These are phyloP conservation scores for Zizania palustris DNA, from an alignment of 202 grass and related monocot genomes.

Conservation along the genomic window DNA sequence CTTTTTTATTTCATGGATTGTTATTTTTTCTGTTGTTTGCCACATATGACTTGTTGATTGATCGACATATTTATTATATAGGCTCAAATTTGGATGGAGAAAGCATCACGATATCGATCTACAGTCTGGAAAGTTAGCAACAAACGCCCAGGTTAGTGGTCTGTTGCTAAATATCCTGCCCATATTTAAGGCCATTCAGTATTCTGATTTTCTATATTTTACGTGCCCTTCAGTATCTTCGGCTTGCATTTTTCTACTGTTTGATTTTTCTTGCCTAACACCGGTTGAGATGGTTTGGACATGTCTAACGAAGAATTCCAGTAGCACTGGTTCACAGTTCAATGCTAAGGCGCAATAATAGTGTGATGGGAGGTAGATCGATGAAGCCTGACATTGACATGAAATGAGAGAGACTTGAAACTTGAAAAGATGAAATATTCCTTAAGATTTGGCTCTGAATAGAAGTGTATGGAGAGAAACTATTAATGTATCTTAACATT, in stretches of 20 bases:
- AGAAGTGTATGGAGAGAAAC: too few species aligned
- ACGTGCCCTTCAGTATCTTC: background rate
- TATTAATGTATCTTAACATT: too few species aligned
- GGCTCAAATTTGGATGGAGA: slow-evolving; percentile 87
- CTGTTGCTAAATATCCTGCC: background rate
- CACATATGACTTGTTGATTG: background rate
- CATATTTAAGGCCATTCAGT: slow-evolving; percentile 7
- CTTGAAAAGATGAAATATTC: too few species aligned
- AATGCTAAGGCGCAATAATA: too few species aligned
- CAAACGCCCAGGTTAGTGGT: slow-evolving; percentile 79
- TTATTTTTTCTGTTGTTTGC: slow-evolving; percentile 5
- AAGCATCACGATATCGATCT: slow-evolving; percentile 89
- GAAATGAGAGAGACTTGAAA: too few species aligned
- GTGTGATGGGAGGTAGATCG: too few species aligned
- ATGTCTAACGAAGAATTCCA: too few species aligned
- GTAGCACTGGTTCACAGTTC: too few species aligned
- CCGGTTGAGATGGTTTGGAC: too few species aligned
- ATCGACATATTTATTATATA: slow-evolving; percentile 33
- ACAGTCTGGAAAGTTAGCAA: slow-evolving; percentile 90
- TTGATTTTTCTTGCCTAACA: background rate
- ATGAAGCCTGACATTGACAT: too few species aligned
- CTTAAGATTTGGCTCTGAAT: too few species aligned
- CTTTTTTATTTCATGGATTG: background rate
- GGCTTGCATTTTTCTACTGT: background rate
- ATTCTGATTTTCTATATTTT: background rate